Base-by-base conservation (phyloP, 177 flowering plant species). In the Vitis hybrid region DNA sequence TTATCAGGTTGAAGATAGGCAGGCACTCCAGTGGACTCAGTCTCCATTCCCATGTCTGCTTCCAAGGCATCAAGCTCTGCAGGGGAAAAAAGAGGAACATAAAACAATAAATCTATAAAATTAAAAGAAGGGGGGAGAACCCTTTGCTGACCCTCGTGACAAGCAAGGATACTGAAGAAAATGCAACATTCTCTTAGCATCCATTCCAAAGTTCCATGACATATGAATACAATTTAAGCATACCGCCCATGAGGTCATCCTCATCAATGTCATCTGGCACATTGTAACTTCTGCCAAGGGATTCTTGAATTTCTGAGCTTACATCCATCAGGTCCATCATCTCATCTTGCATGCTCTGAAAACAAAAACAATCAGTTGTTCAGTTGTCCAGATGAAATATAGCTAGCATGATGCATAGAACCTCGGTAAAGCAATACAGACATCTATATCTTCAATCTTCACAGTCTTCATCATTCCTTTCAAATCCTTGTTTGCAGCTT, bases 401-500 rank as follows among this genome's bases (percentile, higher is more conserved):
- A 3, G 22, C 18, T 18, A 50, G 14, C 13, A 45, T 13, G 59
- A 50, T 9, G 13, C 18, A 51, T 3, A 56, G 60, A 51, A 58
- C n/a, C 2, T 3, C 0, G 7, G 45, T 39, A 39, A 39, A 39
- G 45, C 45, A 39, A 39, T 75, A 64, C 91, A 50, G n/a, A 94
- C 98, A 86, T 94, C 97, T 68, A 94, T 87, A 65, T 94, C 98
- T 81, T 94, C 92, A 78, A 94, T 87, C 81, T 89, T 94, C 78
- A 94, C 98, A 9, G 91, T 89, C 78, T 93, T 94, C 97, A 94
- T 94, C 97, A 94, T 94, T 74, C 97, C 97, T 83, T 94, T 92
- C 79, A 94, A 79, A 70, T 92, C 98, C 83, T 92, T 89, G 82
- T 94, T 94, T 66, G 98, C 98, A 60, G 94, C 78, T 80, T 94